These are phyloP conservation scores for Ammopiptanthus mongolicus DNA, from an alignment of 306 rosid species.

Conservation along the genomic window DNA sequence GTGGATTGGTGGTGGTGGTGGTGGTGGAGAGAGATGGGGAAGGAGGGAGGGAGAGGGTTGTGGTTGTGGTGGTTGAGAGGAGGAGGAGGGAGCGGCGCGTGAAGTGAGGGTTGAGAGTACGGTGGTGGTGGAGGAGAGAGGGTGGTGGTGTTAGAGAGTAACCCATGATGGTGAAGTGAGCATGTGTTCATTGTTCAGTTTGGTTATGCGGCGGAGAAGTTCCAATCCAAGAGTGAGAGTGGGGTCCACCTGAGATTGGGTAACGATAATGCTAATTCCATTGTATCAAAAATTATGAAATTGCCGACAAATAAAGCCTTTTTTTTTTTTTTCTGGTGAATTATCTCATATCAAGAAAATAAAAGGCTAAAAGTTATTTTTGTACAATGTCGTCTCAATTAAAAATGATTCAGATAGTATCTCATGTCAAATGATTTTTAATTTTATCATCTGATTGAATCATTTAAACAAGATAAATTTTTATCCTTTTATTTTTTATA, in stretches of 20 bases:
- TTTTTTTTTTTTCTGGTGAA: too few species aligned
- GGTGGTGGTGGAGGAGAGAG: constrained; percentile 12
- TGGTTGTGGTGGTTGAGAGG: constrained; percentile 24
- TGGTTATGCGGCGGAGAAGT: background rate
- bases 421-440: too few species aligned
- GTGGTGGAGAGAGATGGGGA: background rate
- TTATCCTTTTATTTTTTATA: too few species aligned
- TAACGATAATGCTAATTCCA: background rate
- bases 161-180: constrained; percentile 42
- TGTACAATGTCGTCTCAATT: too few species aligned
- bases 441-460: too few species aligned
- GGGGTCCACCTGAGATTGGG: constrained; percentile 25
- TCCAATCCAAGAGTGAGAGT: background rate
- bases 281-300: background rate
- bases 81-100: constrained; percentile 54
- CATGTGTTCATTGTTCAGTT: constrained; percentile 5
- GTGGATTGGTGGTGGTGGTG: background rate
- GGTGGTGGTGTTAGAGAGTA: constrained; percentile 28
- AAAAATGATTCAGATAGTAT: too few species aligned
- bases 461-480: too few species aligned
- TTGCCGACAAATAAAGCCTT: background rate
- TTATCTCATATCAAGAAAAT: too few species aligned
- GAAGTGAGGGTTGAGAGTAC: background rate
- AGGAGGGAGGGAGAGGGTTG: constrained; percentile 34
- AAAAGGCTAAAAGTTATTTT: too few species aligned